Percentiles rank a stretch among this genome's conserved stretches.
Evolutionary conservation across 768 basidiomycete genomes (phyloP).

Genomic region (Termitomyces sp.): DNA sequence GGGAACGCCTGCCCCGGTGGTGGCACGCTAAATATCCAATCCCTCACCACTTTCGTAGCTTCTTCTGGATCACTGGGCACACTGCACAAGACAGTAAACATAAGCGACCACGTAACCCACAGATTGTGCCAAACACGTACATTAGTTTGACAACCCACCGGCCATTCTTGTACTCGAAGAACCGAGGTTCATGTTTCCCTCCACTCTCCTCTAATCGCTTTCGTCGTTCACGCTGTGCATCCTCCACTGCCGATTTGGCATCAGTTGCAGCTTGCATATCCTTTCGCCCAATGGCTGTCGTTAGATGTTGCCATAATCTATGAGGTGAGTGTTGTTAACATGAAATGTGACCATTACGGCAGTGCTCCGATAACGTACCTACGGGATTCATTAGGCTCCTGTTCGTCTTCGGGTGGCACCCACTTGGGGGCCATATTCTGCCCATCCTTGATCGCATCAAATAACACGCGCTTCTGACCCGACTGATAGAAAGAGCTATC

Average conservation of each 20-base stretch:
- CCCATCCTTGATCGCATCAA: conserved; percentile 79
- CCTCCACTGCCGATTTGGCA: conserved; percentile 89
- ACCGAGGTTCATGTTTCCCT: conserved; percentile 66
- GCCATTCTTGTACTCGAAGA: conserved; percentile 74
- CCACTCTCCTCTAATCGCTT: conserved; percentile 73
- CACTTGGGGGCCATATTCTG: conserved; percentile 74
- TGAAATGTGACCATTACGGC: neutral
- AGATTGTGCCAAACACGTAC: conserved; percentile 39
- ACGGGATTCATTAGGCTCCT: conserved; percentile 89
- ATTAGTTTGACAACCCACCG: conserved; percentile 80
- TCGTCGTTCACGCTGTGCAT: conserved; percentile 82
- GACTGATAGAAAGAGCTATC: conserved; percentile 36
- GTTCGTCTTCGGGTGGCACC: conserved; percentile 82
- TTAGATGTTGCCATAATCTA: conserved; percentile 82
- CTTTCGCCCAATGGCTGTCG: conserved; percentile 77
- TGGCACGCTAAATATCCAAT: conserved; percentile 69
- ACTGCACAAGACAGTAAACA: conserved; percentile 33
- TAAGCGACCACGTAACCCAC: neutral
- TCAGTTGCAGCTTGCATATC: conserved; percentile 95
- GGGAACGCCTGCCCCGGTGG: conserved; percentile 1
- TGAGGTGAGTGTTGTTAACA: conserved; percentile 1
- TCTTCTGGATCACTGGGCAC: conserved; percentile 67
- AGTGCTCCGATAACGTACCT: conserved; percentile 38
- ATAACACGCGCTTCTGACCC: conserved; percentile 71
- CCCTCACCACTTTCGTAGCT: conserved; percentile 62